Base-by-base conservation (phyloP, 202 grass and related monocot genomes). In the Tripidium arundinaceum region DNA sequence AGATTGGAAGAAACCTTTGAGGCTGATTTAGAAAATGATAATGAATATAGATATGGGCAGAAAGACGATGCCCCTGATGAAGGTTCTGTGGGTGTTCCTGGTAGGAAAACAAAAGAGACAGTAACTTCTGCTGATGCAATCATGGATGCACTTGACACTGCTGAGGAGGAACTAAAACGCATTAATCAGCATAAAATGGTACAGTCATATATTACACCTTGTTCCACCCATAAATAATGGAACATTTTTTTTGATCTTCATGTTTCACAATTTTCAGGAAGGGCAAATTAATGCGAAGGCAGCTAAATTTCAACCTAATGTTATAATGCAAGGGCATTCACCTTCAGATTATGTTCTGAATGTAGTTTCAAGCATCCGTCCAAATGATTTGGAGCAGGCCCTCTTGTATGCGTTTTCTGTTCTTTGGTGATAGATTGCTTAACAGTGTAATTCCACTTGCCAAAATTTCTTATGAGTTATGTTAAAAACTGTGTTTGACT, bases 1-100 rank as follows among this genome's bases (percentile, higher is more conserved):
- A 91, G 88, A 70, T 77, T 94, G 88, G 95, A 98, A 87, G 92
- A 98, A 89, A 86, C 87, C 79, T 93, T 98, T 74, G 95, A 98
- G 70, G 89, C 92, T 76, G 92, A 92, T 90, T 76, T 98, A 40
- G 90, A 94, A 71, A 89, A 87, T 74, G 52, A 79, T 29, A 62
- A 70, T 85, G 95, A 98, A 27, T 83, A 91, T 83, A 92, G 79
- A 71, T 86, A 93, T 86, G 95, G 75, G 42, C 88, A 87, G 34
- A 92, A 88, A 89, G 92, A 98, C 81, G 87, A 78, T 66, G 77
- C 89, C 89, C 92, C 90, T 8, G 92, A 94, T 26, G 90, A 98
- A 76, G 95, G 92, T 76, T 90, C 92, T 66, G 92, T 98, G 26
- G 90, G 86, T 70, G 86, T 98, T 68, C 86, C 95, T 42, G 86